phyloP scores from a whole-genome alignment of 2,329 filamentous ascomycete species.

The Pseudocercospora cruenta region DNA sequence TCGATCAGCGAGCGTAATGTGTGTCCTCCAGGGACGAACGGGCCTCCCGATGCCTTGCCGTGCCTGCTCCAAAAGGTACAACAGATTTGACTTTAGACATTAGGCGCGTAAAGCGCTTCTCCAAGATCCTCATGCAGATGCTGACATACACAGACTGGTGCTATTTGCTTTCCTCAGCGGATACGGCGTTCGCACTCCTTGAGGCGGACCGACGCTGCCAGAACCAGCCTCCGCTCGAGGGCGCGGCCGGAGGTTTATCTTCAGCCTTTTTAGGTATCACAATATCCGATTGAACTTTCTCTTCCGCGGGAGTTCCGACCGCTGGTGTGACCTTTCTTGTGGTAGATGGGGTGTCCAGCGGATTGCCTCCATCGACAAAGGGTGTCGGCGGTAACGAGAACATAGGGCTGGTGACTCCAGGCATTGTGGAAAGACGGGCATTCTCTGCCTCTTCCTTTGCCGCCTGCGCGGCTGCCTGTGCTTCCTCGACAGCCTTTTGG shows the following conservation, averaged over 20 bases:
- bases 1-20: conserved; percentile 2
- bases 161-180: conserved; percentile 11
- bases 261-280: conserved; percentile 21
- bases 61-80: conserved; percentile 3
- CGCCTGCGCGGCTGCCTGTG: conserved; percentile 16
- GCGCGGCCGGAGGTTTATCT: conserved; percentile 18
- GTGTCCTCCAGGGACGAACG: conserved; percentile 12
- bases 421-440: conserved; percentile 8
- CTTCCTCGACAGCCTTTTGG: conserved; percentile 25
- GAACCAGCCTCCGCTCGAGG: conserved; percentile 36
- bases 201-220: conserved; percentile 37
- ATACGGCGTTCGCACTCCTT: conserved; percentile 25
- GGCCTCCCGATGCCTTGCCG: conserved; percentile 3
- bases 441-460: conserved; percentile 23
- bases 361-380: conserved; percentile 16
- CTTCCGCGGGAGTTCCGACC: conserved; percentile 22
- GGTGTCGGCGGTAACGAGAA: conserved; percentile 27
- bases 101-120: neutral
- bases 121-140: conserved; percentile 6
- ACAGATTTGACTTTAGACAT: conserved; percentile 14
- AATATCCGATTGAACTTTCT: conserved; percentile 23
- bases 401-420: conserved; percentile 20
- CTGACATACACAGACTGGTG: neutral
- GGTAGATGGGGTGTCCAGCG: conserved; percentile 7
- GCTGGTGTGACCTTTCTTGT: conserved; percentile 5